phyloP scores from a whole-genome alignment of 495 filamentous ascomycete genomes.

The Penicillium turbatum region DNA sequence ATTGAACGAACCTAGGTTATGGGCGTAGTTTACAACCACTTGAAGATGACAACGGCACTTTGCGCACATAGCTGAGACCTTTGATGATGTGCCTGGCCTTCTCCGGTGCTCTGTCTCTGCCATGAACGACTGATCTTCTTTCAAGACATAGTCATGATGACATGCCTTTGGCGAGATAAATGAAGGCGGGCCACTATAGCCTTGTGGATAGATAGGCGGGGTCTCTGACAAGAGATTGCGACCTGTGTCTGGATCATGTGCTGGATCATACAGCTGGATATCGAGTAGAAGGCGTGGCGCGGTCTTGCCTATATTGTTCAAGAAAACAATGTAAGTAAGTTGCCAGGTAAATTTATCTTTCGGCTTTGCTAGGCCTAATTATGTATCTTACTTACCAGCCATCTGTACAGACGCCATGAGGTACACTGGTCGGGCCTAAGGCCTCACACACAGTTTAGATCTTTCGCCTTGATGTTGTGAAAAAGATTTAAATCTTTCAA shows the following conservation, averaged over 20 bases:
- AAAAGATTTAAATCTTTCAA: background rate
- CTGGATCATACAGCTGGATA: constrained; percentile 53
- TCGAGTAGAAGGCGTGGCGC: constrained; percentile 58
- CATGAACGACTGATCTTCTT: constrained; percentile 48
- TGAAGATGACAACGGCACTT: constrained; percentile 55
- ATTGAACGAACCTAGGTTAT: constrained; percentile 13
- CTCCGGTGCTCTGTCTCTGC: constrained; percentile 34
- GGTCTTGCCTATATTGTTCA: constrained; percentile 50
- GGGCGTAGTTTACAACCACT: constrained; percentile 42
- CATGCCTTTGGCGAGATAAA: constrained; percentile 46
- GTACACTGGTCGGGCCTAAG: constrained; percentile 18
- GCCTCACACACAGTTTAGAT: background rate
- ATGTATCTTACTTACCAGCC: constrained; percentile 31
- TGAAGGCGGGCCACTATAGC: constrained; percentile 25
- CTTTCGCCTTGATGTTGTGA: background rate
- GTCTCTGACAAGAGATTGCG: constrained; percentile 53
- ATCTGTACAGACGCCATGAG: constrained; percentile 35
- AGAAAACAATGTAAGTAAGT: background rate
- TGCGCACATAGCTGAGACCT: constrained; percentile 52
- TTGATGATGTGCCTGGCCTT: constrained; percentile 39
- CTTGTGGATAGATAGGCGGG: constrained; percentile 40
- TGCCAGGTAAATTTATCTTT: constrained; percentile 1
- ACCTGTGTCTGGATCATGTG: constrained; percentile 39
- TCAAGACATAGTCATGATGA: constrained; percentile 52
- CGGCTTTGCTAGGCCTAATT: background rate